A percentile compares a stretch with the other conserved stretches of the same genome.
Conservation (phyloP, 148 eudicot species). For the Cornus kousa region DNA sequence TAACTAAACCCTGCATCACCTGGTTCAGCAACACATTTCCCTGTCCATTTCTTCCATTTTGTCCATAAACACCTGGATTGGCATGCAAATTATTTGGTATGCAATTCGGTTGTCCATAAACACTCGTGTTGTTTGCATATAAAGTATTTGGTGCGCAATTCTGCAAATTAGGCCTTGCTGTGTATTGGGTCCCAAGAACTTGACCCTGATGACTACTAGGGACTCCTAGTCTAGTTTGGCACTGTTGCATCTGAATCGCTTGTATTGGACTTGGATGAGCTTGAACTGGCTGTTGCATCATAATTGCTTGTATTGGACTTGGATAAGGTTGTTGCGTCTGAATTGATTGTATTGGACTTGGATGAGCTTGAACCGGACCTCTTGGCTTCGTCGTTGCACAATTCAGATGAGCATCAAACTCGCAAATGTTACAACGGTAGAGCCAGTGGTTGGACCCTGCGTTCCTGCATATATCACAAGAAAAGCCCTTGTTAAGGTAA, state of each 20-base stretch:
- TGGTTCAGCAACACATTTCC: background rate
- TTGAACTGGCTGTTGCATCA: no score
- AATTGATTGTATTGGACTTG: background rate
- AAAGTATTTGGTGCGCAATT: background rate
- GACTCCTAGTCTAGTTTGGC: background rate
- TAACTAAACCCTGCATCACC: background rate
- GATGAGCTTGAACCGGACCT: background rate
- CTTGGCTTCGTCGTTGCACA: constrained; percentile 16
- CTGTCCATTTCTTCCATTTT: background rate
- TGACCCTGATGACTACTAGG: background rate
- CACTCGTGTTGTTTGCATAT: background rate
- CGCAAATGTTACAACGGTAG: constrained; percentile 29
- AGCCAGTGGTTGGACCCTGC: constrained; percentile 29
- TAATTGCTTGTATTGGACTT: no score
- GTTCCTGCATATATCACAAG: constrained; percentile 29
- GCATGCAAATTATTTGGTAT: no score
- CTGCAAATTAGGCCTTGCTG: background rate
- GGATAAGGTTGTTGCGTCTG: background rate
- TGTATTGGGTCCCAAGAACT: background rate
- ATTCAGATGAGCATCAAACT: constrained; percentile 36
- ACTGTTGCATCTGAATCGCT: constrained; percentile 4
- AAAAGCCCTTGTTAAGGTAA: constrained; percentile 11
- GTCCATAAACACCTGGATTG: background rate
- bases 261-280: background rate
- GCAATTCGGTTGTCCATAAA: no score